These are phyloP conservation scores for Penicillium canariense DNA, from an alignment of 495 filamentous ascomycete genomes.

Conservation along the genomic window DNA sequence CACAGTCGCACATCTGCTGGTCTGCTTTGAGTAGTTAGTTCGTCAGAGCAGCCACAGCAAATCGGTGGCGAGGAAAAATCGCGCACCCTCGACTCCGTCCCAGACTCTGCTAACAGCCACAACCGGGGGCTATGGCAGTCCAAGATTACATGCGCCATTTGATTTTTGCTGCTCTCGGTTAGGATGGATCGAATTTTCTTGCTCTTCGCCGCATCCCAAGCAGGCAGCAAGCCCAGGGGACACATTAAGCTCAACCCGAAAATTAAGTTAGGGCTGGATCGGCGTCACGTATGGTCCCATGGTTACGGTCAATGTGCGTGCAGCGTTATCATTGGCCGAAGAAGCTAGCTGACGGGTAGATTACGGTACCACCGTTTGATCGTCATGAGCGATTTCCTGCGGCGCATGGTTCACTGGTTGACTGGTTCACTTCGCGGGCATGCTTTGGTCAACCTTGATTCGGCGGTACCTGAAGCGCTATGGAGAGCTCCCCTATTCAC, in stretches of 20 bases:
- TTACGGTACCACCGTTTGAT: slow-evolving; percentile 6
- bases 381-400: slow-evolving; percentile 7
- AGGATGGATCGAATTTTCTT: neutral
- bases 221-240: slow-evolving; percentile 7
- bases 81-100: slow-evolving; percentile 3
- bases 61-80: slow-evolving; percentile 28
- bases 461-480: slow-evolving; percentile 2
- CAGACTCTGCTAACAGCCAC: neutral
- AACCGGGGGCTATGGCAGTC: slow-evolving; percentile 3
- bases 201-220: neutral
- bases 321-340: slow-evolving; percentile 16
- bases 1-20: slow-evolving; percentile 1
- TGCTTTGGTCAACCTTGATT: neutral
- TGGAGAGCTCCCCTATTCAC: neutral
- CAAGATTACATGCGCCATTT: slow-evolving; percentile 19
- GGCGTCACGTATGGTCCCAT: slow-evolving; percentile 14
- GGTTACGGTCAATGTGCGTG: neutral
- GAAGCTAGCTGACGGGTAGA: neutral
- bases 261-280: slow-evolving; percentile 18
- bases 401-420: neutral
- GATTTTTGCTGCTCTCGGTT: neutral
- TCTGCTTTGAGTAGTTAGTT: slow-evolving; percentile 10
- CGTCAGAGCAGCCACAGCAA: neutral
- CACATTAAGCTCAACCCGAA: neutral
- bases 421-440: neutral